Conservation (phyloP, 2,329 filamentous ascomycete species). For the Domatiomyces catenatus region DNA sequence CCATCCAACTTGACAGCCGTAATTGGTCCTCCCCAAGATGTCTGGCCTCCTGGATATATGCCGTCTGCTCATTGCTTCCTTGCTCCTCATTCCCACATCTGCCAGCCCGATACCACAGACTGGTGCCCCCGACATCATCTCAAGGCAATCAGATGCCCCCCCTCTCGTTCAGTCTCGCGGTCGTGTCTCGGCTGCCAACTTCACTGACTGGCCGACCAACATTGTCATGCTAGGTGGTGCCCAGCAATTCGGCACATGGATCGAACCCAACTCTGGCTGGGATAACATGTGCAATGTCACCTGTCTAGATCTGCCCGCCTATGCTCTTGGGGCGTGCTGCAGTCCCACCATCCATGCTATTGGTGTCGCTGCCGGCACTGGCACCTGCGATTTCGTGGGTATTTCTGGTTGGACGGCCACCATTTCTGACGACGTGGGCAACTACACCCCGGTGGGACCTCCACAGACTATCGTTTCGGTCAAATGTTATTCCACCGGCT, state of each 20-base stretch:
- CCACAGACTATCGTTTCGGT: constrained; percentile 15
- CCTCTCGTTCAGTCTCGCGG: constrained; percentile 4
- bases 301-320: constrained; percentile 15
- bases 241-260: constrained; percentile 15
- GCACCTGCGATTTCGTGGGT: constrained; percentile 21
- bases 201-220: constrained; percentile 14
- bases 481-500: constrained; percentile 2
- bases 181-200: constrained; percentile 5
- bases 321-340: constrained; percentile 13
- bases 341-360: constrained; percentile 14
- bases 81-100: neutral
- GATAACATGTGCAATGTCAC: constrained; percentile 10
- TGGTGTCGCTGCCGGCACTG: constrained; percentile 20
- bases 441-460: constrained; percentile 14
- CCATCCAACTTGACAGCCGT: neutral
- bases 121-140: neutral
- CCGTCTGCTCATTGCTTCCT: neutral
- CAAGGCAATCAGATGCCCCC: neutral
- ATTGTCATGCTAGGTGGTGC: constrained; percentile 14
- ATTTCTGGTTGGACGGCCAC: constrained; percentile 15
- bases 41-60: neutral
- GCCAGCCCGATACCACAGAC: neutral
- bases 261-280: constrained; percentile 10
- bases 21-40: neutral
- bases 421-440: constrained; percentile 9